These are phyloP conservation scores for Dichotomopilus funicola DNA, from an alignment of 2,329 filamentous ascomycete species.

Conservation along the genomic window DNA sequence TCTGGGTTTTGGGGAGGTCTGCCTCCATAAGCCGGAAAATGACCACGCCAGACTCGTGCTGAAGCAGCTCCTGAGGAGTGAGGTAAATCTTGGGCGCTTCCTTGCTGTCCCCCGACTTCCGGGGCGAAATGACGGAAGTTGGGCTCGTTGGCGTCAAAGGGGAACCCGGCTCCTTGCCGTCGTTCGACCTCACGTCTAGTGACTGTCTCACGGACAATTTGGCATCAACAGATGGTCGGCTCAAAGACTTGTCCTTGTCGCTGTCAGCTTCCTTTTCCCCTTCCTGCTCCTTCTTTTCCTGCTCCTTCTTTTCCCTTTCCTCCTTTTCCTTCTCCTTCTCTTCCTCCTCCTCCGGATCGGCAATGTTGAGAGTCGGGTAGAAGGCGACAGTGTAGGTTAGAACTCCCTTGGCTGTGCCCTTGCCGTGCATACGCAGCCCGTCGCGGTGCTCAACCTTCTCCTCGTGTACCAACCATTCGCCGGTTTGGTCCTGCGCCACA, in stretches of 20 bases:
- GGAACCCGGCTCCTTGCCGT: conserved; percentile 29
- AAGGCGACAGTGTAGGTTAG: conserved; percentile 82
- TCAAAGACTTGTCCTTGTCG: conserved; percentile 32
- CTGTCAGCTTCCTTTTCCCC: conserved; percentile 41
- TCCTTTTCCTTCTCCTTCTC: conserved; percentile 44
- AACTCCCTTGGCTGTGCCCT: conserved; percentile 68
- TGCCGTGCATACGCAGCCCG: conserved; percentile 66
- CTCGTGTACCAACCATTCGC: conserved; percentile 75
- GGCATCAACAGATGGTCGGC: conserved; percentile 27
- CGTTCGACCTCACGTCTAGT: conserved; percentile 24
- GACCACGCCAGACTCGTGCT: conserved; percentile 84
- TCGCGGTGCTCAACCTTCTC: conserved; percentile 62
- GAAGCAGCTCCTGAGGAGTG: conserved; percentile 69
- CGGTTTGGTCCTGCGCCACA: conserved; percentile 67
- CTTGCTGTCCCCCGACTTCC: conserved; percentile 48
- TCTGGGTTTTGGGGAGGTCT: conserved; percentile 69
- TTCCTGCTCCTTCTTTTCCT: conserved; percentile 40
- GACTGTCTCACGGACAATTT: conserved; percentile 27
- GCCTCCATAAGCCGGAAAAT: conserved; percentile 93
- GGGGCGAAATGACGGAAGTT: conserved; percentile 36
- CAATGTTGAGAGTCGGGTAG: conserved; percentile 80
- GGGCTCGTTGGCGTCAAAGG: conserved; percentile 41
- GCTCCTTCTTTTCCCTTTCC: conserved; percentile 35
- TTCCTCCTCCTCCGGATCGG: conserved; percentile 83
- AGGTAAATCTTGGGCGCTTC: conserved; percentile 71